Base-by-base conservation (phyloP, 768 basidiomycete genomes). In the Rhodotorula graminis region DNA sequence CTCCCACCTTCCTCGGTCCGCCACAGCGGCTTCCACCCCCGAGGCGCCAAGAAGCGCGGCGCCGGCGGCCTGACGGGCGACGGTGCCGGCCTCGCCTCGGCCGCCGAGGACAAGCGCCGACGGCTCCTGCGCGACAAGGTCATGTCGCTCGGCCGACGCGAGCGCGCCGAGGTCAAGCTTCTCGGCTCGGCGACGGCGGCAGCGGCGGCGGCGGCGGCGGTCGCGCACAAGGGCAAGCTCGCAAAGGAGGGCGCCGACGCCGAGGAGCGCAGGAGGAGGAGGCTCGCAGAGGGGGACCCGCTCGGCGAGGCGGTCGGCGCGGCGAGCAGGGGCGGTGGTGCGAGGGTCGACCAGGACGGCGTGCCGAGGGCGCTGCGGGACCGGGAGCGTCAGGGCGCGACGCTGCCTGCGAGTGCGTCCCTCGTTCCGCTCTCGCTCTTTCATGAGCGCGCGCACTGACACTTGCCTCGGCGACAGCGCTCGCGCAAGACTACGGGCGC, bases 1-100 rank as follows among this genome's bases (percentile, higher is more conserved):
- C 63, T 75, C 33, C 78, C 78, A 2, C 72, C 78, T 0, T 65
- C 75, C n/a, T 73, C 75, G n/a, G 49, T 76, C 59, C 61, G 77
- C 2, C 75, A 79, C 65, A 21, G 47, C 7, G 78, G 78, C 47
- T 79, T 77, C 72, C 68, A 67, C 60, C 71, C 71, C 0, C 66
- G 71, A 15, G 71, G 71, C 42, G 63, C 66, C 47, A 55, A 66
- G 67, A 74, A 77, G 56, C 73, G 78, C 60, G 60, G 33, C 31
- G 21, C 47, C 64, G 53, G 50, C 40, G 50, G 47, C 44, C 4
- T 37, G 37, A 37, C 37, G 5, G 71, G 64, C 21, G 75, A 57
- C n/a, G 69, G 53, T 33, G 68, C 64, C 33, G 70, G 52, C 14
- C 23, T 31, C 44, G 61, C 46, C 58, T 56, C 40, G 29, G 12